A percentile compares a stretch with the other conserved stretches of the same genome.
phyloP scores from a whole-genome alignment of 2,329 filamentous ascomycete genomes.

The Microascus cirrosus region DNA sequence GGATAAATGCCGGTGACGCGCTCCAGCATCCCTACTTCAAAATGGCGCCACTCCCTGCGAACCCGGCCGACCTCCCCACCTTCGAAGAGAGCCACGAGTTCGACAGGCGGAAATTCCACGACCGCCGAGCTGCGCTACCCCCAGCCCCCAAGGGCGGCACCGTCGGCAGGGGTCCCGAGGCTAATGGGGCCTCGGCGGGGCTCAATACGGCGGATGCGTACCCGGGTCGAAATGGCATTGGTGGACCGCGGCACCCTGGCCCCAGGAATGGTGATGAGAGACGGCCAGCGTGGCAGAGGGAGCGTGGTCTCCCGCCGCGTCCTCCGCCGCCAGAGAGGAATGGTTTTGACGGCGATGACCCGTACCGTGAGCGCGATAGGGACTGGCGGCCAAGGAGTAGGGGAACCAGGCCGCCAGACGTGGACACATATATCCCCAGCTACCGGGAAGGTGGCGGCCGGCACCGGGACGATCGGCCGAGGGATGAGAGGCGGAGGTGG shows the following conservation, averaged over 20 bases:
- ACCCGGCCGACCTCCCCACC: constrained; percentile 74
- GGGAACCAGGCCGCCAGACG: constrained; percentile 21
- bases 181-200: constrained; percentile 31
- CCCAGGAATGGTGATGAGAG: constrained; percentile 26
- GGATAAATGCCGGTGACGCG: constrained; percentile 90
- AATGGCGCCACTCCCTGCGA: constrained; percentile 64
- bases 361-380: constrained; percentile 15
- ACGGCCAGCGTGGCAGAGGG: constrained; percentile 41
- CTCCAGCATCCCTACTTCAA: constrained; percentile 88
- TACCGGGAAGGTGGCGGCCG: constrained; percentile 23
- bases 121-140: constrained; percentile 71
- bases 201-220: constrained; percentile 42
- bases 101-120: constrained; percentile 84
- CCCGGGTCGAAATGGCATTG: constrained; percentile 32
- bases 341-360: constrained; percentile 19
- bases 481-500: constrained; percentile 12
- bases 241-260: constrained; percentile 30
- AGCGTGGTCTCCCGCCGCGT: constrained; percentile 35
- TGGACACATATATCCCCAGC: constrained; percentile 39
- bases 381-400: constrained; percentile 18
- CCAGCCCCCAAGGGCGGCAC: constrained; percentile 87
- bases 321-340: constrained; percentile 35
- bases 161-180: constrained; percentile 61
- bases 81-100: constrained; percentile 96
- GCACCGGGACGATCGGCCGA: constrained; percentile 17